A percentile compares a stretch with the other conserved stretches of the same genome.
Evolutionary conservation across 2,329 filamentous ascomycete genomes (phyloP).

Genomic region (Shiraia bambusicola): DNA sequence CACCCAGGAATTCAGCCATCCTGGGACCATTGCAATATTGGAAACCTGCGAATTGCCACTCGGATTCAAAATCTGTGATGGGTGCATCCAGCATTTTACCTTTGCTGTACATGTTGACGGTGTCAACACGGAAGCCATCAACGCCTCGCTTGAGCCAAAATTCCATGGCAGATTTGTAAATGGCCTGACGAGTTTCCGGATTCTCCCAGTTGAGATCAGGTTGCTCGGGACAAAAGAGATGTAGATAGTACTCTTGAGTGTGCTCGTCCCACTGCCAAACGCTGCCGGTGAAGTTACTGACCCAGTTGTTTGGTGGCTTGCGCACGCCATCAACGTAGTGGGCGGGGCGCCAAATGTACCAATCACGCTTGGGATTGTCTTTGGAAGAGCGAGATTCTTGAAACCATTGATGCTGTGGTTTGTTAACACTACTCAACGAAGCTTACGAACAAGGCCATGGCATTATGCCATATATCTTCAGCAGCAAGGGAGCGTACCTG

Average conservation of each 20-base stretch:
- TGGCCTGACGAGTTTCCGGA: slow-evolving; percentile 64
- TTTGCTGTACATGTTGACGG: slow-evolving; percentile 43
- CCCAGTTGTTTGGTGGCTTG: slow-evolving; percentile 76
- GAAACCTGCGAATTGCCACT: slow-evolving; percentile 43
- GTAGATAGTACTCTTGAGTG: slow-evolving; percentile 74
- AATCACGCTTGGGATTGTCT: slow-evolving; percentile 54
- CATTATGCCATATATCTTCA: too few species aligned
- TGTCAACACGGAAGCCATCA: slow-evolving; percentile 47
- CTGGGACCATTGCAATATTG: slow-evolving; percentile 68
- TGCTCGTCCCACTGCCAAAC: slow-evolving; percentile 71
- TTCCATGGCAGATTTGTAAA: slow-evolving; percentile 68
- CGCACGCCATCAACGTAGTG: slow-evolving; percentile 58
- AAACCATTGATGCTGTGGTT: slow-evolving; percentile 57
- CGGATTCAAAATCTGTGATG: slow-evolving; percentile 30
- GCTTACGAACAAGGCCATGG: not conserved
- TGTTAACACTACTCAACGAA: slow-evolving; percentile 6
- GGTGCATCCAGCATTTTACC: slow-evolving; percentile 38
- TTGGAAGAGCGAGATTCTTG: slow-evolving; percentile 55
- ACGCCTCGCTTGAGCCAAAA: slow-evolving; percentile 79
- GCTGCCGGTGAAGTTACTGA: slow-evolving; percentile 61
- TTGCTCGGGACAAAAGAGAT: slow-evolving; percentile 73
- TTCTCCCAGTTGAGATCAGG: slow-evolving; percentile 89
- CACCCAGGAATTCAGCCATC: slow-evolving; percentile 67
- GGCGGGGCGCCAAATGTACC: slow-evolving; percentile 58
- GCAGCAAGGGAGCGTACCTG: too few species aligned